These are phyloP conservation scores for Mucor piriformis DNA, from an alignment of 371 early-diverging fungal species.

Conservation along the genomic window DNA sequence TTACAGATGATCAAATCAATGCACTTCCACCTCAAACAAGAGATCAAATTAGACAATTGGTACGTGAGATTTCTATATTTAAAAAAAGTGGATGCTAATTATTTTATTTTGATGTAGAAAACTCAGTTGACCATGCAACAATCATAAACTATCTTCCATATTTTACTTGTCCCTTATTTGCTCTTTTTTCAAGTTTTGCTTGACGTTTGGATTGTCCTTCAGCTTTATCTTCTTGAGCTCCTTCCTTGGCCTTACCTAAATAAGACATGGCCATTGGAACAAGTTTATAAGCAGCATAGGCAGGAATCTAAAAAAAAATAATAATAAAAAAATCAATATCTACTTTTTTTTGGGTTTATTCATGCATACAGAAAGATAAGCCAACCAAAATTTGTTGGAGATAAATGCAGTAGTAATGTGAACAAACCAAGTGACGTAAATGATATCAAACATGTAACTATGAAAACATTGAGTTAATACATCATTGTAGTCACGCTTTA, in stretches of 20 bases:
- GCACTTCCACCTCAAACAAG: conserved; percentile 55
- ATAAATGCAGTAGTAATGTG: conserved; percentile 70
- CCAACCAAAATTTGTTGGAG: conserved; percentile 71
- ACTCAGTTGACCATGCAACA: conserved; percentile 37
- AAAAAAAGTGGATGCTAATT: not conserved
- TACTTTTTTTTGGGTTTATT: conserved; percentile 3
- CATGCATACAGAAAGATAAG: conserved; percentile 58
- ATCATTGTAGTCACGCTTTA: not conserved
- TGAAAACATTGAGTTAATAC: not conserved
- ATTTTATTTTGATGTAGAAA: conserved; percentile 25
- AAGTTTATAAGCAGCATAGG: conserved; percentile 61
- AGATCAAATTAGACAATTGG: conserved; percentile 57
- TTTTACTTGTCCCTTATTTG: conserved; percentile 54
- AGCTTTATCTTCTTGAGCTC: conserved; percentile 13
- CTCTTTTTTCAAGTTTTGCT: conserved; percentile 63
- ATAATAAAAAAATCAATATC: not conserved
- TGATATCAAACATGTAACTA: conserved; percentile 83
- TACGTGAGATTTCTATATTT: conserved; percentile 18
- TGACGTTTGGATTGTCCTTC: conserved; percentile 62
- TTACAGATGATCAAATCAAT: conserved; percentile 59
- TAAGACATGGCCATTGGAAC: conserved; percentile 60
- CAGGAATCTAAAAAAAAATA: conserved; percentile 56
- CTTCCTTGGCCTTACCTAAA: conserved; percentile 31
- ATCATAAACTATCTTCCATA: conserved; percentile 27
- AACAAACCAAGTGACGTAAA: conserved; percentile 83